Conservation (phyloP, 2,329 filamentous ascomycete species). For the Microthyrium microscopicum region DNA sequence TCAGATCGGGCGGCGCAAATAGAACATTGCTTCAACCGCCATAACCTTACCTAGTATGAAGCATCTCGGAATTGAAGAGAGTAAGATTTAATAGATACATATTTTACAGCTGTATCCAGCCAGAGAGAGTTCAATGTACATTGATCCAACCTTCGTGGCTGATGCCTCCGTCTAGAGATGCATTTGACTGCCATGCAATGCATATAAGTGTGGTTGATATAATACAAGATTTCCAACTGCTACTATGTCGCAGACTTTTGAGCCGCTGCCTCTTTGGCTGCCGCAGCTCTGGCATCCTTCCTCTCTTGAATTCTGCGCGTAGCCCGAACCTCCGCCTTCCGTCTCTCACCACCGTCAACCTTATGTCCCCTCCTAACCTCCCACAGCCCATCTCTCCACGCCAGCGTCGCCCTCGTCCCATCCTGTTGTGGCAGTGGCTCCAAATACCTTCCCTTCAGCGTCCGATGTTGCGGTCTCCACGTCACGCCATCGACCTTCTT, state of each 20-base stretch:
- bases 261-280: background rate
- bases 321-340: slow-evolving; percentile 68
- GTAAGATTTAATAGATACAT: too few relatives aligned
- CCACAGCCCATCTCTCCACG: slow-evolving; percentile 78
- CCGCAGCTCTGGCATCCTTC: slow-evolving; percentile 25
- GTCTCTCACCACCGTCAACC: slow-evolving; percentile 90
- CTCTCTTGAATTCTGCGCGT: slow-evolving; percentile 71
- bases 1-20: too few relatives aligned
- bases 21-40: too few relatives aligned
- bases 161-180: too few relatives aligned
- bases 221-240: too few relatives aligned
- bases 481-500: slow-evolving; percentile 47
- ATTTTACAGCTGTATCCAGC: too few relatives aligned
- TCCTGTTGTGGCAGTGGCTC: slow-evolving; percentile 46
- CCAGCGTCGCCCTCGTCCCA: slow-evolving; percentile 46
- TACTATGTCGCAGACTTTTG: background rate
- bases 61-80: too few relatives aligned
- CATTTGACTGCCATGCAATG: too few relatives aligned
- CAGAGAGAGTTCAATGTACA: too few relatives aligned
- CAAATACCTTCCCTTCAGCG: background rate
- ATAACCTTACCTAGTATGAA: too few relatives aligned
- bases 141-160: too few relatives aligned
- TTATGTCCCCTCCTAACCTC: slow-evolving; percentile 74
- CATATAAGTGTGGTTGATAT: too few relatives aligned
- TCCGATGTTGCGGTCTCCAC: slow-evolving; percentile 42